Percentiles rank a stretch among this genome's conserved stretches.
These are phyloP conservation scores for Cytidiella melzeri DNA, from an alignment of 768 basidiomycete genomes.

Conservation along the genomic window DNA sequence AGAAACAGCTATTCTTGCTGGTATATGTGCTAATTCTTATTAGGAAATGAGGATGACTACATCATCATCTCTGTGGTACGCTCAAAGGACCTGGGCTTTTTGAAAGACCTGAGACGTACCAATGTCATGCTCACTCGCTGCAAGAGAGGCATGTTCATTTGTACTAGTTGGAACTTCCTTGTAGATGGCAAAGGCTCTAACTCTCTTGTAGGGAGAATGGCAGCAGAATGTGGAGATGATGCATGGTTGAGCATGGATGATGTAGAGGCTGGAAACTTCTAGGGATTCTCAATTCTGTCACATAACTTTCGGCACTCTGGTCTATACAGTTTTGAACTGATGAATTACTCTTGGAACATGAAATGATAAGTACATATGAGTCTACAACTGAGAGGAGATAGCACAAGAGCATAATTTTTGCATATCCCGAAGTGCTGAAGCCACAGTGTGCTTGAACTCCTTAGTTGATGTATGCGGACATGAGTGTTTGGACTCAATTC, in stretches of 20 bases:
- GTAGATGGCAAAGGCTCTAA: constrained; percentile 38
- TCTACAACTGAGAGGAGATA: constrained; percentile 11
- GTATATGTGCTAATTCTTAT: constrained; percentile 5
- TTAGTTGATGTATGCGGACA: constrained; percentile 64
- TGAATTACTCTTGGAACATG: too few relatives aligned
- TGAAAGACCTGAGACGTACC: constrained; percentile 56
- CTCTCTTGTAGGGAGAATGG: constrained; percentile 38
- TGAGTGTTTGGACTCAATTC: constrained; percentile 85
- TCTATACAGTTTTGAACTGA: too few relatives aligned
- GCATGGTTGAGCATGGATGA: constrained; percentile 33
- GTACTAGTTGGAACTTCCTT: constrained; percentile 58
- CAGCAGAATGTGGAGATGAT: constrained; percentile 25
- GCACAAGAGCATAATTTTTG: constrained; percentile 23
- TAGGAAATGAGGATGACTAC: constrained; percentile 80
- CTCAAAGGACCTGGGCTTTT: constrained; percentile 58
- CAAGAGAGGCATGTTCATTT: constrained; percentile 72
- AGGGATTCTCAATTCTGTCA: too few relatives aligned
- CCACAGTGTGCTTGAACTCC: constrained; percentile 55
- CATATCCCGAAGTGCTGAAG: constrained; percentile 66
- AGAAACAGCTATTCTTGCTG: constrained; percentile 1
- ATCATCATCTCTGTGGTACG: constrained; percentile 72
- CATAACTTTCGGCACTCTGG: too few relatives aligned
- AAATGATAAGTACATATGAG: too few relatives aligned
- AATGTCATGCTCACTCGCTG: constrained; percentile 89
- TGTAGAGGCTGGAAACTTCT: constrained; percentile 30